Evolutionary conservation across 345 rosid species (phyloP), one percentile per base, ranked within the genome.

Genomic region (Clausena lansium): DNA sequence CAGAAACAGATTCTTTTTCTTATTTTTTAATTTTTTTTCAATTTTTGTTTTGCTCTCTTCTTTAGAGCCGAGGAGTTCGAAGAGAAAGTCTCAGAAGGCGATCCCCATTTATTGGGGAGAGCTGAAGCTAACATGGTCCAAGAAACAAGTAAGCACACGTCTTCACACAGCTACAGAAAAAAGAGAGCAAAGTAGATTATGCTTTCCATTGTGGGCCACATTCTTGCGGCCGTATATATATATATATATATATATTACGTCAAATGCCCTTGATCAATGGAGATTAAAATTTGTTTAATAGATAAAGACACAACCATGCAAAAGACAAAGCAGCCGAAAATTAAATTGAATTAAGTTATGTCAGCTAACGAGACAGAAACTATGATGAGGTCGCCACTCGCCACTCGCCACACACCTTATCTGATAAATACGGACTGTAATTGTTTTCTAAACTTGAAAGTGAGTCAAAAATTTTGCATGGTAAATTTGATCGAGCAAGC

Each of bases 281-380:
- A 41, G 64, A 72, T 35, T 30, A 57, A 8, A 39, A 24, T 11
- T 45, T 52, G 28, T 47, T 65, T 70, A 28, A 65, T 47, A 50
- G 52, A 30, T 30, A 75, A 35, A 14, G 78, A 47, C 50, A 59
- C 15, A 19, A 65, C 45, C 83, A 75, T 59, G 76, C 64, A 78
- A 30, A 76, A 70, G 73, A 59, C 73, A 79, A 33, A 52, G 47
- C 52, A 69, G 65, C 63, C 17, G 0, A 63, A 58, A 35, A 52
- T 52, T 52, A 17, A 52, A 17, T 6, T 32, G 20, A 32, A 13
- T 2, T 22, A 30, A 41, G 24, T 47, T 69, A 36, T 81, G 30
- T 81, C 24, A 66, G 41, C 70, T 47, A 57, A 41, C 33, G 7
- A 35, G 5, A 70, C 28, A 68, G 55, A 9, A 57, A 27, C 52